These are phyloP conservation scores for Stenocarpella maydis DNA, from an alignment of 2,329 filamentous ascomycete genomes.

Conservation along the genomic window DNA sequence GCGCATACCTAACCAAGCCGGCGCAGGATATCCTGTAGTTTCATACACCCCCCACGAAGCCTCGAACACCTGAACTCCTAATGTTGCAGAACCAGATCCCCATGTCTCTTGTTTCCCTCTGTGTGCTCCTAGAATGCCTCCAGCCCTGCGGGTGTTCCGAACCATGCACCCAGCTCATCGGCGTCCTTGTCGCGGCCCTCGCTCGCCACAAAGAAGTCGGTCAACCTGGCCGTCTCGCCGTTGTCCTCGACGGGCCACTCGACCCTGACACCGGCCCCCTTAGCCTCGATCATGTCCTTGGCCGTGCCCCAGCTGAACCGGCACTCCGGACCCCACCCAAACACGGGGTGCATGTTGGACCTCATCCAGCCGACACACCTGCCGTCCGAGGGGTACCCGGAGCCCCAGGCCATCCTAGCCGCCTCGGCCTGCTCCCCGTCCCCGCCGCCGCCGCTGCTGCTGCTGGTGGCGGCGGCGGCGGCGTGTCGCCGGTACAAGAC, in stretches of 20 bases:
- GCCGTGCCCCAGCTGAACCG: constrained; percentile 96
- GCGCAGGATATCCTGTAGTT: constrained; percentile 33
- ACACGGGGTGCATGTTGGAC: constrained; percentile 87
- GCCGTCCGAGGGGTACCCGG: constrained; percentile 90
- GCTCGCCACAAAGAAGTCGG: constrained; percentile 72
- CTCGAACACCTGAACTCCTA: constrained; percentile 31
- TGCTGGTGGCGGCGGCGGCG: too few relatives aligned
- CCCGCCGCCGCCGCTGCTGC: too few relatives aligned
- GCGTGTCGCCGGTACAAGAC: constrained; percentile 65
- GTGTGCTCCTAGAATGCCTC: constrained; percentile 70
- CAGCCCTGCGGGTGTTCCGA: constrained; percentile 74
- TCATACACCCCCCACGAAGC: constrained; percentile 22
- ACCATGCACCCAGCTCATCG: constrained; percentile 82
- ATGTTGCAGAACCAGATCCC: constrained; percentile 7
- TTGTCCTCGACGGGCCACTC: constrained; percentile 86
- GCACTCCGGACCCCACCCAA: constrained; percentile 94
- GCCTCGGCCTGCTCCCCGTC: constrained; percentile 45
- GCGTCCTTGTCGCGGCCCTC: constrained; percentile 54
- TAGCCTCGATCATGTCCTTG: constrained; percentile 90
- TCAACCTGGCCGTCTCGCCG: constrained; percentile 72
- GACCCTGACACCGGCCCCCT: constrained; percentile 71
- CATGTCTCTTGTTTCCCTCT: background rate
- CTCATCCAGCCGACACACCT: constrained; percentile 84
- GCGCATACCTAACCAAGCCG: constrained; percentile 17
- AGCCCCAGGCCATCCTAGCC: constrained; percentile 76